A percentile compares a stretch with the other conserved stretches of the same genome.
Conservation (phyloP, 2,329 filamentous ascomycete genomes). For the Colletotrichum euphorbiae region DNA sequence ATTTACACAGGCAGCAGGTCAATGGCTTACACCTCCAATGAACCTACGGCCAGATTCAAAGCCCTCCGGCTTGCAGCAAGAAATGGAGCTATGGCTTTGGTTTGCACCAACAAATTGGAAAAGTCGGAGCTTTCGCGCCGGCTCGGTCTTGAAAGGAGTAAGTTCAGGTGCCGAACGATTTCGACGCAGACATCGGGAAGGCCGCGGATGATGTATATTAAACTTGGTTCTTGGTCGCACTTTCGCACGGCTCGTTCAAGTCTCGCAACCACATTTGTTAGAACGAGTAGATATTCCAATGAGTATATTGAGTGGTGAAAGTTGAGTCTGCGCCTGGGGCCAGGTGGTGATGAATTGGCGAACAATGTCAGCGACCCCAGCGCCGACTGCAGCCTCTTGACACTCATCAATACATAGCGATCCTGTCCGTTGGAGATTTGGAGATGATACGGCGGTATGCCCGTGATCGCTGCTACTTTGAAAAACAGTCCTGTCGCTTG, state of each 20-base stretch:
- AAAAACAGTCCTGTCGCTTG: not conserved
- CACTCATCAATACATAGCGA: not conserved
- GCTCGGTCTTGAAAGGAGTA: not conserved
- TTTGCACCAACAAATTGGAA: not conserved
- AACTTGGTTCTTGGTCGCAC: not conserved
- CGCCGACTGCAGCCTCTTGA: conserved; percentile 15
- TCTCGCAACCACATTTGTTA: not conserved
- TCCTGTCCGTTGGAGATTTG: not conserved
- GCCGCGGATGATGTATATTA: not conserved
- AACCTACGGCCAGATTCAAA: conserved; percentile 6
- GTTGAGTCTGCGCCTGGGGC: not conserved
- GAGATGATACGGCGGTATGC: not conserved
- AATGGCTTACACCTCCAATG: conserved; percentile 26
- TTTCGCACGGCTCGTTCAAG: conserved; percentile 7
- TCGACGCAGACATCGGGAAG: conserved; percentile 10
- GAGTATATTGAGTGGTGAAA: conserved; percentile 21
- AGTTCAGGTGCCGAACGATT: not conserved
- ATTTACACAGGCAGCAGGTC: no score
- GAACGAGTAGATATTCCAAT: conserved; percentile 7
- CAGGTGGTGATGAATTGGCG: not conserved
- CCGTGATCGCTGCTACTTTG: not conserved
- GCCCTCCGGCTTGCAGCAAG: conserved; percentile 9
- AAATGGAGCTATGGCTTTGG: not conserved
- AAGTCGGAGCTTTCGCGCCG: not conserved
- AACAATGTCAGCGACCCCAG: not conserved